Percentiles rank a stretch among this genome's conserved stretches.
Conservation (phyloP, 2,329 filamentous ascomycete genomes). For the Beauveria sp. region DNA sequence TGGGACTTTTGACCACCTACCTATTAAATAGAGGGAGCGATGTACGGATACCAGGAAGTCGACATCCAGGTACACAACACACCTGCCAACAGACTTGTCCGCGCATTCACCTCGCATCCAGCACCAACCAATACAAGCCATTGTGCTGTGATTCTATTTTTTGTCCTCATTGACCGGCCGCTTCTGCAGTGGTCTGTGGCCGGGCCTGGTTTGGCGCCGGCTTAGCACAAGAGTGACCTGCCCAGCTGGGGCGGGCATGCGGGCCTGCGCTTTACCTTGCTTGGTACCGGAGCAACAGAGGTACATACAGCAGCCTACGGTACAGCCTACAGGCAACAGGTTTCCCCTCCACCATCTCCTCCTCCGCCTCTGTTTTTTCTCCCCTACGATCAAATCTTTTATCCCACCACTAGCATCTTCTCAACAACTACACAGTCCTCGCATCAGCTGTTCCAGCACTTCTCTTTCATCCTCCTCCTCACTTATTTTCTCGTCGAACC, state of each 20-base stretch:
- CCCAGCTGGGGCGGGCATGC: slow-evolving; percentile 2
- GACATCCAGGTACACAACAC: background rate
- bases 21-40: background rate
- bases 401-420: background rate
- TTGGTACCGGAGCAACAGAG: background rate
- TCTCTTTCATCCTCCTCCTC: background rate
- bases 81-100: background rate
- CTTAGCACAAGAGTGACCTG: background rate
- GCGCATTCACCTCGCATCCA: background rate
- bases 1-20: background rate
- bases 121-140: background rate
- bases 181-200: background rate
- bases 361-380: background rate
- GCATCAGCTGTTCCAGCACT: background rate
- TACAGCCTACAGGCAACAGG: background rate
- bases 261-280: background rate
- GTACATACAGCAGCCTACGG: background rate
- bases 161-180: background rate
- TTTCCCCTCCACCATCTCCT: slow-evolving; percentile 6
- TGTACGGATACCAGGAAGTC: too few relatives aligned
- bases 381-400: background rate
- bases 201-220: background rate
- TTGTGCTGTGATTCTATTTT: background rate
- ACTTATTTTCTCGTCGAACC: background rate
- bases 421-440: background rate